Evolutionary conservation across 192 early-diverging fungal species (phyloP), one percentile per base, ranked within the genome.

Genomic region (Coemansia sp.): DNA sequence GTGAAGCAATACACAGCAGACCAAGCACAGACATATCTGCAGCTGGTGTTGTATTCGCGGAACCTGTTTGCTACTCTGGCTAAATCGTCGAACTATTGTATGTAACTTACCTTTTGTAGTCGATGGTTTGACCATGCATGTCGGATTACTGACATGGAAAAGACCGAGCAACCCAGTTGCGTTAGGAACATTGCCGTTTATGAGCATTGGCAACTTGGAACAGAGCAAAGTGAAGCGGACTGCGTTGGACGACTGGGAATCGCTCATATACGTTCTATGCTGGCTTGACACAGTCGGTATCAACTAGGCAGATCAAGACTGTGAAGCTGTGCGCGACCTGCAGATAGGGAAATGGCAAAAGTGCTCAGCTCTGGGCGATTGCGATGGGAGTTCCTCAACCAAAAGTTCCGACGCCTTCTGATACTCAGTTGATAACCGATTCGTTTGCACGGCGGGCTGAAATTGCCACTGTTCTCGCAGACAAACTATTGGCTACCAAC

Each of bases 201-300:
- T 73, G 70, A 69, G 67, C 29, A 59, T 79, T n/a, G 3, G 15
- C 17, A 72, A 72, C 17, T 57, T 77, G 5, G 48, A 57, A 12
- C 14, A 38, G 4, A 21, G 24, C 15, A 5, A 11, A 11, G 55
- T 52, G 1, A 6, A 25, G 15, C 57, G 64, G 23, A 64, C 64
- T 1, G 59, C 39, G 0, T 43, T 76, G 0, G 67, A 76, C 37
- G 73, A 76, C 23, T 70, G 67, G 73, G 73, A 76, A 21, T 70
- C 69, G 11, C 10, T 76, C 9, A 37, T 76, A 6, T 70, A 70
- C 23, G 6, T 76, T 9, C 10, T 76, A n/a, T 69, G 66, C 32
- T 32, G 32, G 32, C 5, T 32, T 32, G 32, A 7, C 5, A 32
- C 32, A 6, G 0, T 32, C 6, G 32, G 32, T 32, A 32, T 32